Percentiles rank a stretch among this genome's conserved stretches.
Conservation (phyloP, 805 yeast species). For the Lipomyces oligophaga region DNA sequence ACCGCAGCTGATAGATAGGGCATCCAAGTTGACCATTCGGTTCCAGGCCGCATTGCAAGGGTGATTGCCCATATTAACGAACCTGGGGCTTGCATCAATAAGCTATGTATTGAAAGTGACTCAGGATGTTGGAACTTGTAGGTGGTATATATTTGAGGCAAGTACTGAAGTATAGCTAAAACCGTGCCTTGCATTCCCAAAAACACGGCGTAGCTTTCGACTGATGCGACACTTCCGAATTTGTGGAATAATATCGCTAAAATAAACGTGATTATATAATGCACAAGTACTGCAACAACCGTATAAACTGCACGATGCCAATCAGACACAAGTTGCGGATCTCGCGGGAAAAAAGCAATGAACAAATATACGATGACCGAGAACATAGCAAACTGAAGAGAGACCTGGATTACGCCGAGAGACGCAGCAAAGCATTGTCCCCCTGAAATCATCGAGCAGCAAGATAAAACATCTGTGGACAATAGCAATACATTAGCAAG, state of each 20-base stretch:
- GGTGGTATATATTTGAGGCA: conserved; percentile 77
- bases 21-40: conserved; percentile 84
- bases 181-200: conserved; percentile 64
- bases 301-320: conserved; percentile 6
- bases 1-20: conserved; percentile 71
- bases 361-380: conserved; percentile 41
- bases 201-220: conserved; percentile 42
- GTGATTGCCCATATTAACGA: conserved; percentile 78
- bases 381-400: conserved; percentile 58
- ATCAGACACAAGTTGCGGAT: conserved; percentile 1
- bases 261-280: conserved; percentile 36
- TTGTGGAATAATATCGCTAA: conserved; percentile 31
- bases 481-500: conserved; percentile 62
- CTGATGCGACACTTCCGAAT: neutral
- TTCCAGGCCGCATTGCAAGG: conserved; percentile 64
- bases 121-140: conserved; percentile 70
- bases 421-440: conserved; percentile 67
- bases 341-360: conserved; percentile 18
- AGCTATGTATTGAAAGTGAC: conserved; percentile 71
- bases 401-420: conserved; percentile 63
- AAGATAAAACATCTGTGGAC: conserved; percentile 56
- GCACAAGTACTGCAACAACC: conserved; percentile 41
- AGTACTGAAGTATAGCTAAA: conserved; percentile 64
- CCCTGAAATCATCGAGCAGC: conserved; percentile 46
- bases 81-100: conserved; percentile 86